Evolutionary conservation across 75 land plant species (phyloP), one percentile per base, ranked within the genome.

Genomic region (Picea sitchensis): DNA sequence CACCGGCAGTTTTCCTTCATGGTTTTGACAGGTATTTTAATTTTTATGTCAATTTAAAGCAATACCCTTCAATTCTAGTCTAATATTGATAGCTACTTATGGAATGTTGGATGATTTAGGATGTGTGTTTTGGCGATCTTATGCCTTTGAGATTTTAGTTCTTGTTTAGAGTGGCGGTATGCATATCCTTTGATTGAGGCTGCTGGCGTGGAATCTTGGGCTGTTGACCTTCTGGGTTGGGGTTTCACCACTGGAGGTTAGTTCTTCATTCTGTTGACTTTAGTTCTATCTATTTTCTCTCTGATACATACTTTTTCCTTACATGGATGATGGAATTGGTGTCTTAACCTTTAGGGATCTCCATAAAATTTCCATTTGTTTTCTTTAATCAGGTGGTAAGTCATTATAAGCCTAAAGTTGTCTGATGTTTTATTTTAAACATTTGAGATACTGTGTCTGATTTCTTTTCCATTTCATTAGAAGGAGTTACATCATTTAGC

Each of bases 151-250:
- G 17, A 65, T 31, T 75, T 26, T 89, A 96, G 99, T 81, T 96
- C 99, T 57, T 92, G 95, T 80, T 88, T 96, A 83, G 99, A 96
- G 84, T 96, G 99, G 99, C 88, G 95, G 78, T 88, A 88, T 73
- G 79, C 90, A 32, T 91, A 84, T 72, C 97, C 98, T n/a, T 76
- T 91, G 80, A 87, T 96, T 65, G 99, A 96, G 82, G 90, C 87
- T 62, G 92, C 90, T 14, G 92, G 92, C 12, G 57, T 91, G 31
- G 95, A 96, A 83, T 81, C 88, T 14, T 96, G 97, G 97, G 99
- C 98, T 73, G 73, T 96, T 31, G 99, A 96, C 73, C 90, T 96
- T 80, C 93, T 96, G 77, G 99, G 99, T 31, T 96, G 99, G 99
- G 99, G 99, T 4, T 96, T 96, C 84, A 92, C 91, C 68, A 84